Evolutionary conservation across 2,329 filamentous ascomycete species (phyloP).

Genomic region (Aspergillus flavus): DNA sequence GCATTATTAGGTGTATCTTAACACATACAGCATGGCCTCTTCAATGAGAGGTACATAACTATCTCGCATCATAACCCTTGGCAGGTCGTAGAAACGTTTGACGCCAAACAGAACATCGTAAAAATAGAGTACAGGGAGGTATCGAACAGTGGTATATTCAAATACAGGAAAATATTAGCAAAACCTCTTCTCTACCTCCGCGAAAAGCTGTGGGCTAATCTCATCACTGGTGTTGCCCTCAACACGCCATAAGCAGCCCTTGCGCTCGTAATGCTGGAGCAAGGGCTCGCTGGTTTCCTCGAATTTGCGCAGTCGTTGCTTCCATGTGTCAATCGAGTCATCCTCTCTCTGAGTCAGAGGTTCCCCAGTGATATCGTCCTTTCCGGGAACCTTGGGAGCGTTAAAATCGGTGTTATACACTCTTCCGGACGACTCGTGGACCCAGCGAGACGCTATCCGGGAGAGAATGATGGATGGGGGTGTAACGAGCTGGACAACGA

Average conservation of each 20-base stretch:
- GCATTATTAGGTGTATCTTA: slow-evolving; percentile 2
- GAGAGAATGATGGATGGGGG: slow-evolving; percentile 84
- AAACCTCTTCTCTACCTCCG: slow-evolving; percentile 81
- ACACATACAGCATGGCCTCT: neutral
- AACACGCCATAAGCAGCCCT: slow-evolving; percentile 83
- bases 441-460: slow-evolving; percentile 89
- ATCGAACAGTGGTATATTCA: slow-evolving; percentile 14
- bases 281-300: slow-evolving; percentile 83
- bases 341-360: slow-evolving; percentile 78
- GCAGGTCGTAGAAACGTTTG: slow-evolving; percentile 10
- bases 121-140: slow-evolving; percentile 23
- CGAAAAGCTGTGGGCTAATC: slow-evolving; percentile 86
- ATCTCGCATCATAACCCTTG: slow-evolving; percentile 7
- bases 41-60: neutral
- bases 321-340: slow-evolving; percentile 85
- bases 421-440: slow-evolving; percentile 86
- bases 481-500: slow-evolving; percentile 84
- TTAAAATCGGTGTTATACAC: slow-evolving; percentile 97
- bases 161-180: slow-evolving; percentile 29
- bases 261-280: slow-evolving; percentile 83
- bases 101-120: slow-evolving; percentile 14
- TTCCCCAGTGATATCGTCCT: slow-evolving; percentile 91
- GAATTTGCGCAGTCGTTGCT: slow-evolving; percentile 77
- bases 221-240: slow-evolving; percentile 90
- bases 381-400: slow-evolving; percentile 74